A percentile compares a stretch with the other conserved stretches of the same genome.
Conservation (phyloP, 139 green algal genomes). For the Coelastrella sp. region DNA sequence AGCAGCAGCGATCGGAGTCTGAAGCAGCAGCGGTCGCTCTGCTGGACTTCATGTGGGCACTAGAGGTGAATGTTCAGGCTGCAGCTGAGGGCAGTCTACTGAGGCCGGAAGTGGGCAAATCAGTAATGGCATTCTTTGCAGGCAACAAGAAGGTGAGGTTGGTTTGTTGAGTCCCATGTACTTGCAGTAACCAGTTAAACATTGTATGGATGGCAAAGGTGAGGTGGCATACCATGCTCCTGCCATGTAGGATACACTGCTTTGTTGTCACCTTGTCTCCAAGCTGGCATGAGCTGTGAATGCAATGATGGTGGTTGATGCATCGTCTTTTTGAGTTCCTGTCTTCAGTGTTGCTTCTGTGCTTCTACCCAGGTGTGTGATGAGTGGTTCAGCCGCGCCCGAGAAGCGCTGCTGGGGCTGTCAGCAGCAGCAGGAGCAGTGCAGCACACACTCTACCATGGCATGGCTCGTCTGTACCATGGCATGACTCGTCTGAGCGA, state of each 20-base stretch:
- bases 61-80: conserved; percentile 57
- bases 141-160: conserved; percentile 65
- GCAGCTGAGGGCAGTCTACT: conserved; percentile 53
- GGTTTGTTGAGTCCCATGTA: too few relatives aligned
- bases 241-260: too few relatives aligned
- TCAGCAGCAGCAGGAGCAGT: conserved; percentile 53
- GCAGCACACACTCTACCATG: conserved; percentile 51
- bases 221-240: too few relatives aligned
- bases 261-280: too few relatives aligned
- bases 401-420: conserved; percentile 56
- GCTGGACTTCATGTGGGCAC: conserved; percentile 60
- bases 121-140: conserved; percentile 64
- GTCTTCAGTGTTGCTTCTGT: not conserved
- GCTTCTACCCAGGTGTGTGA: conserved; percentile 73
- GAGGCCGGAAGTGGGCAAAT: conserved; percentile 10
- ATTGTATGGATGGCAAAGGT: too few relatives aligned
- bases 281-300: too few relatives aligned
- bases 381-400: conserved; percentile 76
- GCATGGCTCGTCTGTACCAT: conserved; percentile 49
- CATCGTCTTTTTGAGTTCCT: not conserved
- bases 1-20: conserved; percentile 10
- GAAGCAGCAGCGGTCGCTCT: not conserved
- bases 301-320: too few relatives aligned
- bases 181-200: too few relatives aligned
- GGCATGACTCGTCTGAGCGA: conserved; percentile 48